A percentile compares a stretch with the other conserved stretches of the same genome.
phyloP scores from a whole-genome alignment of 768 basidiomycete species.

The Termitomyces sp. region DNA sequence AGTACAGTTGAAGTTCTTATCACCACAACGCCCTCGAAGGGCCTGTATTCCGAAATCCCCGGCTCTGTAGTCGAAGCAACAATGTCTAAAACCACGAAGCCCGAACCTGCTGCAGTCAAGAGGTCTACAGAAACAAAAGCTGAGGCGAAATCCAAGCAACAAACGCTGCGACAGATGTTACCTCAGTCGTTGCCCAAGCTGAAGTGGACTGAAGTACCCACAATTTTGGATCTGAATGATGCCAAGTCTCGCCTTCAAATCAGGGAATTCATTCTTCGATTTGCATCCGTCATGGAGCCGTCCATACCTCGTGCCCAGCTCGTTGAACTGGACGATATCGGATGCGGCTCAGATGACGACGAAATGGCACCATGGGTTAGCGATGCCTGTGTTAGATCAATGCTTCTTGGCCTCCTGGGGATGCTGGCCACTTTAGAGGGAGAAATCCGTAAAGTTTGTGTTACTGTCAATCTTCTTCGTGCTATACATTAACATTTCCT shows the following conservation, averaged over 20 bases:
- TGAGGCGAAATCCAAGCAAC: constrained; percentile 18
- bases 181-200: constrained; percentile 40
- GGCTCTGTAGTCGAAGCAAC: neutral
- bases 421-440: constrained; percentile 44
- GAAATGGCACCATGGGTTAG: constrained; percentile 56
- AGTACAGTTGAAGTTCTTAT: constrained; percentile 4
- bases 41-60: neutral
- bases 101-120: neutral
- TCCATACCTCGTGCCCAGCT: constrained; percentile 40
- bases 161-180: constrained; percentile 24
- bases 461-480: neutral
- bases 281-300: constrained; percentile 47
- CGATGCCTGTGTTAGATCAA: constrained; percentile 58
- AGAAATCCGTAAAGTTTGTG: constrained; percentile 30
- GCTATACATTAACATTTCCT: neutral
- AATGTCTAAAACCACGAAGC: neutral
- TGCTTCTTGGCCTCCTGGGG: constrained; percentile 60
- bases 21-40: constrained; percentile 1
- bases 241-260: constrained; percentile 64
- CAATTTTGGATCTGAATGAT: constrained; percentile 38
- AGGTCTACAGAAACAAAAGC: neutral
- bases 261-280: constrained; percentile 72
- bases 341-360: constrained; percentile 31
- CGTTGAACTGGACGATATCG: constrained; percentile 62
- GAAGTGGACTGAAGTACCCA: constrained; percentile 50